These are phyloP conservation scores for Sugiyamaella castrensis DNA, from an alignment of 1,139 yeast genomes.

Conservation along the genomic window DNA sequence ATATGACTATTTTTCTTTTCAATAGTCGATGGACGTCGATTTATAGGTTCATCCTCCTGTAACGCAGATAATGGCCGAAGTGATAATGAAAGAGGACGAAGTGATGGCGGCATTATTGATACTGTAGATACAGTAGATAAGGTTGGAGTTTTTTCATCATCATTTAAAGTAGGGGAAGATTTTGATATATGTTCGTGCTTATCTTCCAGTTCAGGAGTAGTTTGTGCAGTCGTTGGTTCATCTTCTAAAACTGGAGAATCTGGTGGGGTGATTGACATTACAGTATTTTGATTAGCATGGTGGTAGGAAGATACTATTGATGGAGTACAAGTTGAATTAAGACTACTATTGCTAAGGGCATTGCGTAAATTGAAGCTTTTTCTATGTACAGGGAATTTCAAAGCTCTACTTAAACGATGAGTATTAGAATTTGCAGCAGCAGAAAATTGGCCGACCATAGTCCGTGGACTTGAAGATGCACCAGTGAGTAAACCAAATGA, in stretches of 20 bases:
- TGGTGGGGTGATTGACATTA: constrained; percentile 8
- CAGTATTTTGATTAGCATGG: neutral
- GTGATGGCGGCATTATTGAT: constrained; percentile 5
- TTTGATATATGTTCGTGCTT: neutral
- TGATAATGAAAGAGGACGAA: constrained; percentile 5
- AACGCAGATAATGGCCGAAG: constrained; percentile 1
- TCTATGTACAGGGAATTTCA: constrained; percentile 13
- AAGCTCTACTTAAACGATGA: constrained; percentile 5
- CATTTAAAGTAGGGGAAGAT: neutral
- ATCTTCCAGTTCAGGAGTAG: constrained; percentile 1
- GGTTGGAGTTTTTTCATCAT: constrained; percentile 5
- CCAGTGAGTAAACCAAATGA: constrained; percentile 2
- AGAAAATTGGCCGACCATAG: constrained; percentile 3
- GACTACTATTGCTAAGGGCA: constrained; percentile 2
- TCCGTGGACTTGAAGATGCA: constrained; percentile 1
- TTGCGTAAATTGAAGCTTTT: constrained; percentile 11
- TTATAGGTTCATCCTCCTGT: constrained; percentile 2
- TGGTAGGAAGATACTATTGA: neutral
- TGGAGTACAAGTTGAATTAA: neutral
- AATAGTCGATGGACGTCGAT: neutral
- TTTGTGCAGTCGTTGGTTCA: neutral
- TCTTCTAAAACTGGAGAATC: constrained; percentile 10
- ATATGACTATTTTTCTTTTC: neutral
- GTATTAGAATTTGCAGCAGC: constrained; percentile 1
- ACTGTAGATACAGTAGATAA: constrained; percentile 4